phyloP scores from a whole-genome alignment of 148 eudicot genomes.

The Cornus controversa region DNA sequence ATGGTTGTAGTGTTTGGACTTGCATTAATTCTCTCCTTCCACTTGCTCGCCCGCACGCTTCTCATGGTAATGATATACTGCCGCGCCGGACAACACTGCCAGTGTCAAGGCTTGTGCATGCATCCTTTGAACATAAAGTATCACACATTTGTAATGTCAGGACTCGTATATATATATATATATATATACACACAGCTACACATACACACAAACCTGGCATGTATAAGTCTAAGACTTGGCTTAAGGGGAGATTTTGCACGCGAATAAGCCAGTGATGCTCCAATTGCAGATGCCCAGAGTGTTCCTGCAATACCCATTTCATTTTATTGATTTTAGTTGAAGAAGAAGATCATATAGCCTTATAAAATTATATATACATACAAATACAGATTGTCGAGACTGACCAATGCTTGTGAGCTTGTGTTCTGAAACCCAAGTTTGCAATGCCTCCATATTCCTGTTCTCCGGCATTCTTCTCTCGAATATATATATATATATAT shows the following conservation, averaged over 20 bases:
- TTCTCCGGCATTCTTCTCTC: background rate
- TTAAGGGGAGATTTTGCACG: slow-evolving; percentile 47
- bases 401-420: slow-evolving; percentile 79
- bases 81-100: slow-evolving; percentile 74
- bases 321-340: background rate
- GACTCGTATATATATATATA: background rate
- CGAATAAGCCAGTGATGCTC: slow-evolving; percentile 65
- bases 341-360: too few relatives aligned
- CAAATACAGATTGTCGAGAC: background rate
- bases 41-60: too few relatives aligned
- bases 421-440: slow-evolving; percentile 75
- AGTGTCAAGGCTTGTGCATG: slow-evolving; percentile 82
- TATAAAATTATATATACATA: too few relatives aligned
- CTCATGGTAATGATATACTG: slow-evolving; percentile 64
- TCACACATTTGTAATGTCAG: too few relatives aligned
- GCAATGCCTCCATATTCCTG: slow-evolving; percentile 54
- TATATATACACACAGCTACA: background rate
- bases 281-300: slow-evolving; percentile 68
- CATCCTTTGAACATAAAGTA: slow-evolving; percentile 42
- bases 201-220: slow-evolving; percentile 55
- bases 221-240: slow-evolving; percentile 80
- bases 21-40: background rate
- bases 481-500: background rate
- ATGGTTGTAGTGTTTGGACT: background rate
- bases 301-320: slow-evolving; percentile 33